These are phyloP conservation scores for Agapanthus africanus DNA, from an alignment of 106 monocot genomes.

Conservation along the genomic window DNA sequence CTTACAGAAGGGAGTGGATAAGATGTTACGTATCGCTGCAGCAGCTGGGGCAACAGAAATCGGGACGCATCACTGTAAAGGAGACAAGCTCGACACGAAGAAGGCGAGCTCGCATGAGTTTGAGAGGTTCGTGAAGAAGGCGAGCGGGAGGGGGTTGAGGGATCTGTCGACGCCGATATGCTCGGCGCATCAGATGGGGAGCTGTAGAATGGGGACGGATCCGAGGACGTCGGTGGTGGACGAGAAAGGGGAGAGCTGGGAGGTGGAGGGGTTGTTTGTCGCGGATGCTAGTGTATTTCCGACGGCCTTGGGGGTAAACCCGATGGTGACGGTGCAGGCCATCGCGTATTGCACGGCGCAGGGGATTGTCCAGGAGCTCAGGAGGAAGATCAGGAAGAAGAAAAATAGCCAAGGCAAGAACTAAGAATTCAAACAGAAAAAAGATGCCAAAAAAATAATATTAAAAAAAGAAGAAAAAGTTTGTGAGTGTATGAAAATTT, in stretches of 20 bases:
- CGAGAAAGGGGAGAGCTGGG: slow-evolving; percentile 51
- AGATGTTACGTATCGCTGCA: slow-evolving; percentile 49
- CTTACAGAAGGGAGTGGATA: slow-evolving; percentile 35
- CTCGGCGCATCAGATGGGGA: slow-evolving; percentile 88
- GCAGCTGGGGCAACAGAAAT: slow-evolving; percentile 77
- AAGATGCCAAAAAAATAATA: too few species aligned
- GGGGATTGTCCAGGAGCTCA: slow-evolving; percentile 20
- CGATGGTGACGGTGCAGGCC: slow-evolving; percentile 77
- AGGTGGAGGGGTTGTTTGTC: slow-evolving; percentile 59
- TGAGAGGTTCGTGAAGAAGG: slow-evolving; percentile 36
- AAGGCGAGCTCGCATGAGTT: slow-evolving; percentile 22
- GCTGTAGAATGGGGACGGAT: slow-evolving; percentile 61
- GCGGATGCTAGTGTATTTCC: slow-evolving; percentile 58
- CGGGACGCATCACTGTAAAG: slow-evolving; percentile 48
- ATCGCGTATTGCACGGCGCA: slow-evolving; percentile 68
- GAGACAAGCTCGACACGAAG: slow-evolving; percentile 29
- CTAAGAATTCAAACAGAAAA: too few species aligned
- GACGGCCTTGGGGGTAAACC: slow-evolving; percentile 72
- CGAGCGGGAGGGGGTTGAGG: slow-evolving; percentile 13
- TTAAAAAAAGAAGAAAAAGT: too few species aligned
- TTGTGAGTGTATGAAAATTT: too few species aligned
- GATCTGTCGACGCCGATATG: slow-evolving; percentile 22
- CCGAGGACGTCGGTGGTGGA: slow-evolving; percentile 28
- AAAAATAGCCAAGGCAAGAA: too few species aligned
- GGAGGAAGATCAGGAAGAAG: slow-evolving; percentile 16